phyloP scores from a whole-genome alignment of 2,329 filamentous ascomycete species.

The Ceratocystis harringtonii region DNA sequence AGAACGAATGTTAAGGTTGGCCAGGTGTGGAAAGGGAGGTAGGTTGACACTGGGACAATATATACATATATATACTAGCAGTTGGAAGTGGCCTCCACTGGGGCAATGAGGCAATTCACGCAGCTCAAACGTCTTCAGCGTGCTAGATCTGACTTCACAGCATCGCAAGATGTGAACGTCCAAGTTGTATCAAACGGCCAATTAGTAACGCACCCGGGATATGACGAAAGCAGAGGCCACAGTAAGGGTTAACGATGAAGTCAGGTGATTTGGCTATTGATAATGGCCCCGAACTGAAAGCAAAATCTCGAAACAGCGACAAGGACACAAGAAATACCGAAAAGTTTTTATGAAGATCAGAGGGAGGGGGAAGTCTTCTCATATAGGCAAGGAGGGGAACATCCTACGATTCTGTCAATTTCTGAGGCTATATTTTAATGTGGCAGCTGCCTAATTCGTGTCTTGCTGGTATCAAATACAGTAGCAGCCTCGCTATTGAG shows the following conservation, averaged over 20 bases:
- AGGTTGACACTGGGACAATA: background rate
- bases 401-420: background rate
- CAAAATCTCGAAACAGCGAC: background rate
- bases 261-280: background rate
- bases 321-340: background rate
- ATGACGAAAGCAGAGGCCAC: background rate
- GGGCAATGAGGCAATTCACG: background rate
- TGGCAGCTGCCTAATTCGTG: background rate
- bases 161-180: background rate
- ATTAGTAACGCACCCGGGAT: background rate
- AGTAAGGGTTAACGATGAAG: conserved; percentile 2
- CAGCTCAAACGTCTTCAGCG: background rate
- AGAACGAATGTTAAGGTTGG: background rate
- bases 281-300: background rate
- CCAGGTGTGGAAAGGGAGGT: background rate
- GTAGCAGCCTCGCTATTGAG: background rate
- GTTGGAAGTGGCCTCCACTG: background rate
- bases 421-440: background rate
- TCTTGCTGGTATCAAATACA: background rate
- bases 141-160: background rate
- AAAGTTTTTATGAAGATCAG: background rate
- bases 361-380: background rate
- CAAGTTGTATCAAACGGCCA: background rate
- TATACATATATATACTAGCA: background rate
- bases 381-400: background rate